Percentiles rank a stretch among this genome's conserved stretches.
phyloP scores from a whole-genome alignment of 352 stramenopile genomes.

The Phytophthora sp. region DNA sequence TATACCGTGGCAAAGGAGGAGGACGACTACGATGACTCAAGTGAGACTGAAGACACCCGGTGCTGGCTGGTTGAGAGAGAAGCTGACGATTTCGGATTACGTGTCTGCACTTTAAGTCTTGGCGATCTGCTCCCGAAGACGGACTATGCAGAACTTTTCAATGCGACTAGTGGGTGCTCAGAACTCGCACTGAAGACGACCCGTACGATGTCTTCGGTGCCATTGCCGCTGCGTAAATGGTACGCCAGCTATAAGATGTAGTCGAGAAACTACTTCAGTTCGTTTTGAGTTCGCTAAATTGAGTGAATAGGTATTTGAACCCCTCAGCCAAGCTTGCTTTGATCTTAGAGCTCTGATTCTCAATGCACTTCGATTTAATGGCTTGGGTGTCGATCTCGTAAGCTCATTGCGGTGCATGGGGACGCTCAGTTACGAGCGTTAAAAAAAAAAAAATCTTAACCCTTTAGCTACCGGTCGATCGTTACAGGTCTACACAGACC shows the following conservation, averaged over 20 bases:
- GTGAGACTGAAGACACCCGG: not conserved
- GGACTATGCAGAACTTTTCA: conserved; percentile 26
- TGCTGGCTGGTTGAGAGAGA: conserved; percentile 37
- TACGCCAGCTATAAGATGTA: conserved; percentile 36
- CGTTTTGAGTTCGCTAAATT: not conserved
- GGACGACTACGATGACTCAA: conserved; percentile 1
- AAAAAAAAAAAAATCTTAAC: too few relatives aligned
- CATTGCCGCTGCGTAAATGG: conserved; percentile 40
- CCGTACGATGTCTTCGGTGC: conserved; percentile 12
- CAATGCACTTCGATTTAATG: too few relatives aligned
- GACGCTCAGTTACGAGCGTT: too few relatives aligned
- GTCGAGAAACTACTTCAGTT: not conserved
- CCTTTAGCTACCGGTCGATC: too few relatives aligned
- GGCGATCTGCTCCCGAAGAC: conserved; percentile 6
- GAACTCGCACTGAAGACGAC: conserved; percentile 19
- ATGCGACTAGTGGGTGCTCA: conserved; percentile 19
- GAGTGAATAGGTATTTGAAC: not conserved
- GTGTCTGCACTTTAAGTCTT: conserved; percentile 12
- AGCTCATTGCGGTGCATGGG: too few relatives aligned
- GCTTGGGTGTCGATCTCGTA: too few relatives aligned
- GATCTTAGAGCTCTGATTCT: too few relatives aligned
- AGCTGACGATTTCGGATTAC: conserved; percentile 14
- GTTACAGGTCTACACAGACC: too few relatives aligned
- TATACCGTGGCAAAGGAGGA: conserved; percentile 26
- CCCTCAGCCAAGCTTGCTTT: too few relatives aligned